Evolutionary conservation across 441 rosid species (phyloP), one percentile per base, ranked within the genome.

Genomic region (Capsella rubella): DNA sequence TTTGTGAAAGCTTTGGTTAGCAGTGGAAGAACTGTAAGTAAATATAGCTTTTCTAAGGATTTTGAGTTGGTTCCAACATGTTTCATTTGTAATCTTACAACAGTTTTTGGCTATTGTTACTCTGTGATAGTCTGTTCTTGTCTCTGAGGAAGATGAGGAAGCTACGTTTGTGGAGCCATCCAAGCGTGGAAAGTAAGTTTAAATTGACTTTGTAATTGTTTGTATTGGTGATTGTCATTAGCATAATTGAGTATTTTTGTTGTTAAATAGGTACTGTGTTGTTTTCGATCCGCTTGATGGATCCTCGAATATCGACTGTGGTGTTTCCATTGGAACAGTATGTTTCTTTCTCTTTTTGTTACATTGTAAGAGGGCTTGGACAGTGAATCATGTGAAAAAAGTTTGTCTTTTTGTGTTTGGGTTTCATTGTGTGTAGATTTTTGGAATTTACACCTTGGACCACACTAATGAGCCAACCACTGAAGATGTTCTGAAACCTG

Each of bases 241-340:
- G 32, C n/a, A 46, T 52, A 25, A 28, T 35, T 0, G 4, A 49
- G n/a, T 34, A 0, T 0, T 64, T 25, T 49, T 58, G 35, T 25
- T 5, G 7, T 13, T 34, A 2, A 39, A 69, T 84, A 93, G 98
- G 84, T 93, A 95, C 71, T 85, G 92, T 77, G 98, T 93, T 79
- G 95, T 85, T 72, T 95, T 93, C 62, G 99, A 95, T 89, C 98
- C 99, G 8, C 82, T 95, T 84, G 99, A 93, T 85, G 98, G 98
- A 40, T 95, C 98, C 57, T 95, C 99, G 50, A 95, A 95, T 86
- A 95, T 95, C 39, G 99, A 95, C 76, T 93, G 99, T 54, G 99
- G 92, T 34, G 99, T 95, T 69, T 90, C 98, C 59, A 95, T 95
- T 80, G 99, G 98, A 83, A 95, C 99, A 13, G 98, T 95, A 88